Conservation (phyloP, 1,139 yeast genomes). For the Yamadazyma diospyri region DNA sequence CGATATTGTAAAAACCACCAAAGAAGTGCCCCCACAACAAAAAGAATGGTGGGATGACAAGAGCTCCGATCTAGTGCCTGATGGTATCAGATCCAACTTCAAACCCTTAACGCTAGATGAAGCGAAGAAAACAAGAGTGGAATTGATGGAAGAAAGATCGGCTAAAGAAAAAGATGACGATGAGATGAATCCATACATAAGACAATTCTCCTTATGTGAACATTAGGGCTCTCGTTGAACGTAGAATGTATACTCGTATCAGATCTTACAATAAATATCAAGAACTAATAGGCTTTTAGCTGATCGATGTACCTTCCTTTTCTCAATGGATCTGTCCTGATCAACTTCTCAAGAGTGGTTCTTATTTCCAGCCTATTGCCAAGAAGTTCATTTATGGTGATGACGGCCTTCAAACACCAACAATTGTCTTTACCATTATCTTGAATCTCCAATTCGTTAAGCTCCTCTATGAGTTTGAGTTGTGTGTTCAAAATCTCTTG, state of each 20-base stretch:
- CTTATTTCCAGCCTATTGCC: constrained; percentile 23
- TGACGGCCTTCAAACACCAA: constrained; percentile 64
- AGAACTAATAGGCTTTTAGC: constrained; percentile 14
- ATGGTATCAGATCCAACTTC: constrained; percentile 8
- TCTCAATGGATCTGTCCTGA: constrained; percentile 67
- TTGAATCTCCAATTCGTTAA: constrained; percentile 57
- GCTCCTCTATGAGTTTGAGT: constrained; percentile 40
- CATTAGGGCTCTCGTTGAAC: constrained; percentile 10
- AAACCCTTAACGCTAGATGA: constrained; percentile 20
- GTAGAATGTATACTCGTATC: constrained; percentile 8
- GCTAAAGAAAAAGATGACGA: constrained; percentile 5
- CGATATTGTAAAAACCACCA: constrained; percentile 25
- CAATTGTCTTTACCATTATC: constrained; percentile 61
- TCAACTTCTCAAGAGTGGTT: constrained; percentile 37
- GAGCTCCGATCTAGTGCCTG: constrained; percentile 8
- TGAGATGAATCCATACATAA: constrained; percentile 9
- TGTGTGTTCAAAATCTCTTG: constrained; percentile 37
- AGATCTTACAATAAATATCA: too few relatives aligned
- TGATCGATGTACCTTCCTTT: constrained; percentile 54
- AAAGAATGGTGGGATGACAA: constrained; percentile 32
- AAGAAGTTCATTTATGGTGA: constrained; percentile 39
- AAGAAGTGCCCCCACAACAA: constrained; percentile 41
- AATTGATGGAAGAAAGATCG: constrained; percentile 34
- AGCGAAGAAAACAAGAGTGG: constrained; percentile 25
- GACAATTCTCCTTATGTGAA: constrained; percentile 13